Evolutionary conservation across 352 stramenopile species (phyloP), one percentile per base, ranked within the genome.

Genomic region (Globisporangium alternatum): DNA sequence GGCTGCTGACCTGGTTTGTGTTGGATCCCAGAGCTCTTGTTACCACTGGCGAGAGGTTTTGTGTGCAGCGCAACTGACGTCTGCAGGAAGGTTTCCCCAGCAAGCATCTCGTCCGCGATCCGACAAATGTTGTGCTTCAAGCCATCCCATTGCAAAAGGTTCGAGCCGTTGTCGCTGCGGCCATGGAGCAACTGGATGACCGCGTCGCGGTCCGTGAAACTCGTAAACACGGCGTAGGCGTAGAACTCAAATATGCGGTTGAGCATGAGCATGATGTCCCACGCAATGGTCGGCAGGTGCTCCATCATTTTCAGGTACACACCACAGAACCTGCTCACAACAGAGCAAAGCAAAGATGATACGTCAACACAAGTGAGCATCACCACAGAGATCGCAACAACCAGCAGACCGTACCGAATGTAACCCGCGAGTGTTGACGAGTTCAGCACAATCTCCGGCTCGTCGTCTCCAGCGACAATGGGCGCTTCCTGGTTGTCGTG

Each of bases 221-320:
- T 90, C 13, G 80, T 90, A 59, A 94, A 90, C 35, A 89, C 76
- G 8, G 80, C 78, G 61, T 91, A 94, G 47, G 89, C 55, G 33
- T 91, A 82, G 67, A 94, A 91, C 66, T 96, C 85, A 33, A 91
- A 89, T 25, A 94, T 56, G 53, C 83, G 86, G 60, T 88, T 83
- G n/a, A 96, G 71, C 55, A 78, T 74, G 35, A 79, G 63, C 64
- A 92, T 88, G 22, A 84, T 68, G 35, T 94, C 81, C 78, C 81
- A 92, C 15, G 75, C 67, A 30, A 91, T 78, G 35, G 89, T 75
- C 13, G 85, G 85, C 48, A 96, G 58, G 31, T 93, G 73, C 58
- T 93, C 73, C 85, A 96, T 94, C 75, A 94, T 91, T 73, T 96
- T 96, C 49, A 96, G 57, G 54, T 96, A 93, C 10, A 92, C 75